These are phyloP conservation scores for Plantago elongata DNA, from an alignment of 257 asterid species.

Conservation along the genomic window DNA sequence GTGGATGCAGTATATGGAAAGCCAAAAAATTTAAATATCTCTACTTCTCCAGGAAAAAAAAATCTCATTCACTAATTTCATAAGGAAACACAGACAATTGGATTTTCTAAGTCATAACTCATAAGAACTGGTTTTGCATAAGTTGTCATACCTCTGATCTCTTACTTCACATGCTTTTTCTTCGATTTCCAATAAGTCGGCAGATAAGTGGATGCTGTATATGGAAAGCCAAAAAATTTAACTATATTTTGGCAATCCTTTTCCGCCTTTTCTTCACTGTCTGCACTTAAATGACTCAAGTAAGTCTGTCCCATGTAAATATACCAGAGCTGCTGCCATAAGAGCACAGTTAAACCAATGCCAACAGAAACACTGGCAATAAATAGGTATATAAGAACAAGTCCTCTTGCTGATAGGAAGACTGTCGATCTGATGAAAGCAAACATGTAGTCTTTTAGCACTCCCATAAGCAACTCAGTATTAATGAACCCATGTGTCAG, in stretches of 20 bases:
- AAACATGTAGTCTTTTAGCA: conserved; percentile 40
- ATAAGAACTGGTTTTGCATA: conserved; percentile 4
- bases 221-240: conserved; percentile 61
- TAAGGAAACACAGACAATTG: conserved; percentile 7
- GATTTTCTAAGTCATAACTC: conserved; percentile 13
- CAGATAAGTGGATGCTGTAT: conserved; percentile 40
- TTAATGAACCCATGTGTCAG: conserved; percentile 22
- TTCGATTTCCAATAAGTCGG: conserved; percentile 63
- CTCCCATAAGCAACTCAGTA: conserved; percentile 27
- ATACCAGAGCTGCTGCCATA: conserved; percentile 88
- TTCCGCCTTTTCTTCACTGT: conserved; percentile 40
- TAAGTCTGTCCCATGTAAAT: conserved; percentile 83
- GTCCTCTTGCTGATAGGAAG: conserved; percentile 65
- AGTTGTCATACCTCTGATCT: conserved; percentile 29
- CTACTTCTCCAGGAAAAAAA: no score
- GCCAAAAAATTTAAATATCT: conserved; percentile 60
- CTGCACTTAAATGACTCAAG: conserved; percentile 61
- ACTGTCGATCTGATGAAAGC: conserved; percentile 55
- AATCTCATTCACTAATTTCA: conserved; percentile 5
- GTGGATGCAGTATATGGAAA: conserved; percentile 37
- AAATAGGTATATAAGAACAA: conserved; percentile 69
- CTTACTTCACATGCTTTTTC: conserved; percentile 66
- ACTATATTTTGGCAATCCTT: conserved; percentile 65
- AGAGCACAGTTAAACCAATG: conserved; percentile 65
- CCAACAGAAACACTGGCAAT: conserved; percentile 71